Conservation (phyloP, 2,329 filamentous ascomycete species). For the Pyricularia sp. region DNA sequence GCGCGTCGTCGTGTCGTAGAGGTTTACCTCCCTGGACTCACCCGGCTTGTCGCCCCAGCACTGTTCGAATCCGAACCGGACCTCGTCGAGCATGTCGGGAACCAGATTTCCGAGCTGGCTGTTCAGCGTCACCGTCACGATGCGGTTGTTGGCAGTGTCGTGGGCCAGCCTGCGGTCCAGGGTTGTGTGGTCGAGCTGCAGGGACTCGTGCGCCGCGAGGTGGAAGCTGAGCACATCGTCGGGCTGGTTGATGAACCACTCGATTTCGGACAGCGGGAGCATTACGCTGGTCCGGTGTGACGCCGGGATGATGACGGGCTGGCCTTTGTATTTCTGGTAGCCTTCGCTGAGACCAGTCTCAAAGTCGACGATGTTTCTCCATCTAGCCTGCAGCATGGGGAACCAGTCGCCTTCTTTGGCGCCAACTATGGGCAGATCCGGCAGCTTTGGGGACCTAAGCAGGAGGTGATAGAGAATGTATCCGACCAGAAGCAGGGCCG, state of each 20-base stretch:
- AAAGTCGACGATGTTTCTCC: slow-evolving; percentile 18
- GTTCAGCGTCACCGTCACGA: slow-evolving; percentile 16
- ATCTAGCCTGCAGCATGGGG: slow-evolving; percentile 15
- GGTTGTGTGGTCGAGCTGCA: slow-evolving; percentile 16
- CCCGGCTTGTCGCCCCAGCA: slow-evolving; percentile 13
- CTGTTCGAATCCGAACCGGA: slow-evolving; percentile 11
- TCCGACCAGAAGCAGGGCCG: not conserved
- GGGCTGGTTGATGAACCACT: slow-evolving; percentile 19
- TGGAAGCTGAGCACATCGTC: slow-evolving; percentile 15
- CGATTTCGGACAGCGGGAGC: slow-evolving; percentile 15
- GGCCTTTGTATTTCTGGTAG: not conserved
- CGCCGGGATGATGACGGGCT: slow-evolving; percentile 11
- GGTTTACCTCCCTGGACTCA: slow-evolving; percentile 8
- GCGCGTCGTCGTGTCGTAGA: slow-evolving; percentile 14
- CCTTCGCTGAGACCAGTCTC: slow-evolving; percentile 12
- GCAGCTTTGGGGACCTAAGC: not conserved
- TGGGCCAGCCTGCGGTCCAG: slow-evolving; percentile 3
- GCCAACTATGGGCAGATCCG: slow-evolving; percentile 17
- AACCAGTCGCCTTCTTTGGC: slow-evolving; percentile 21
- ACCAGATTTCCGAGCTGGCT: slow-evolving; percentile 18
- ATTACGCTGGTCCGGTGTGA: slow-evolving; percentile 11
- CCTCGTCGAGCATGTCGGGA: slow-evolving; percentile 17
- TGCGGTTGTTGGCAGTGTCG: slow-evolving; percentile 13
- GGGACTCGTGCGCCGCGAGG: slow-evolving; percentile 8
- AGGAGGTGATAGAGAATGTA: not conserved